Evolutionary conservation across 208 protist species (phyloP), one percentile per base, ranked within the genome.

Genomic region (Acanthamoeba royreba): DNA sequence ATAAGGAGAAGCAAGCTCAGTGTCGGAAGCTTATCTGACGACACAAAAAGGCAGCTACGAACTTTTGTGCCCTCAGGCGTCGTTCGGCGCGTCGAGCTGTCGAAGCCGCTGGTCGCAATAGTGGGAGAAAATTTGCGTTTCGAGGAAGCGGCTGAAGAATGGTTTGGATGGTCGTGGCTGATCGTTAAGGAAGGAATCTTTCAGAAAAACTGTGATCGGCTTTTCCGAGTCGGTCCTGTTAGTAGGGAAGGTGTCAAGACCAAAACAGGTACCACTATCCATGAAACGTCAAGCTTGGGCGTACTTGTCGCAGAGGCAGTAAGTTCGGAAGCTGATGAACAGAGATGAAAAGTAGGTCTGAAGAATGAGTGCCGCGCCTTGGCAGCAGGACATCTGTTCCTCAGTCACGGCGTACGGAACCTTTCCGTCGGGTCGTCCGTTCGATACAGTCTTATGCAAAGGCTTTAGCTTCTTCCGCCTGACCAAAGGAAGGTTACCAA

Each of bases 31-130:
- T n/a, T n/a, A n/a, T n/a, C n/a, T n/a, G n/a, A n/a, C n/a, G n/a
- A n/a, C n/a, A n/a, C n/a, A n/a, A n/a, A n/a, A n/a, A n/a, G n/a
- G n/a, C n/a, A n/a, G n/a, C n/a, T n/a, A n/a, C n/a, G n/a, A n/a
- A n/a, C n/a, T n/a, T n/a, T n/a, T n/a, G n/a, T n/a, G n/a, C n/a
- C n/a, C n/a, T 58, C 49, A 58, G 49, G 38, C 47, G 72, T 17
- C 42, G 81, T 42, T 22, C 81, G 49, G 81, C 7, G 81, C 40
- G 87, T 92, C 87, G 58, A 92, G n/a, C 87, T 92, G 49, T 3
- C 87, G 87, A n/a, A 92, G 55, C 35, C 87, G 87, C 55, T 92
- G 87, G 35, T 92, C 87, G 55, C 87, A 92, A 40, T 92, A 92
- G 28, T 92, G 87, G 55, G 49, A 77, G 58, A 92, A 92, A 40